phyloP scores from a whole-genome alignment of 768 basidiomycete genomes.

The Pulveroboletus sp. region DNA sequence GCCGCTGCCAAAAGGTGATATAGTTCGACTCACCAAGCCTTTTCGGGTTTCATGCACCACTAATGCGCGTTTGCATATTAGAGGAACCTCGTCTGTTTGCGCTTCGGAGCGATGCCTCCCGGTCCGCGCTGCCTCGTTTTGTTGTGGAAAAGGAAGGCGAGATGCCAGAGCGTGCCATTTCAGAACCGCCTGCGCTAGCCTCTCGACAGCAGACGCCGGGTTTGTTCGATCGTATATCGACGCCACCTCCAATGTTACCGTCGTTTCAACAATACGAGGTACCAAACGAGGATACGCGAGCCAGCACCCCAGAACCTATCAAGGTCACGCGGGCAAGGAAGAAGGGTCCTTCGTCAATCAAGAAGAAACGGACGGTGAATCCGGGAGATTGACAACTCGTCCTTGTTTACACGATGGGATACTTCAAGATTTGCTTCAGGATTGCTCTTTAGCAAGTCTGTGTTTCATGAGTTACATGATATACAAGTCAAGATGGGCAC shows the following conservation, averaged over 20 bases:
- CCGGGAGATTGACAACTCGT: constrained; percentile 11
- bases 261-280: constrained; percentile 55
- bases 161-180: constrained; percentile 64
- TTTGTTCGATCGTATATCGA: constrained; percentile 30
- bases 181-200: constrained; percentile 20
- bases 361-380: constrained; percentile 60
- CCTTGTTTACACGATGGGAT: not conserved
- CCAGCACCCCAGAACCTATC: constrained; percentile 64
- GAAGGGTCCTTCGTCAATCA: constrained; percentile 42
- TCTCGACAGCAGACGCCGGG: constrained; percentile 22
- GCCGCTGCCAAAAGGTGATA: constrained; percentile 32
- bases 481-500: constrained; percentile 20
- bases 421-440: not conserved
- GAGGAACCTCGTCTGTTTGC: constrained; percentile 41
- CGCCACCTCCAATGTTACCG: constrained; percentile 32
- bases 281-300: constrained; percentile 40
- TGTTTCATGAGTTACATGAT: constrained; percentile 21
- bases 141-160: constrained; percentile 77
- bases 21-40: not conserved
- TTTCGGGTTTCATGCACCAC: not conserved
- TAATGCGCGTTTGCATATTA: constrained; percentile 20
- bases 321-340: constrained; percentile 74
- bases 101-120: constrained; percentile 38
- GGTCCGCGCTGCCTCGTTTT: constrained; percentile 44
- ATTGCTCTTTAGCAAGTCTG: not conserved